phyloP scores from a whole-genome alignment of 1,139 yeast species.

The Taphrina sp. region DNA sequence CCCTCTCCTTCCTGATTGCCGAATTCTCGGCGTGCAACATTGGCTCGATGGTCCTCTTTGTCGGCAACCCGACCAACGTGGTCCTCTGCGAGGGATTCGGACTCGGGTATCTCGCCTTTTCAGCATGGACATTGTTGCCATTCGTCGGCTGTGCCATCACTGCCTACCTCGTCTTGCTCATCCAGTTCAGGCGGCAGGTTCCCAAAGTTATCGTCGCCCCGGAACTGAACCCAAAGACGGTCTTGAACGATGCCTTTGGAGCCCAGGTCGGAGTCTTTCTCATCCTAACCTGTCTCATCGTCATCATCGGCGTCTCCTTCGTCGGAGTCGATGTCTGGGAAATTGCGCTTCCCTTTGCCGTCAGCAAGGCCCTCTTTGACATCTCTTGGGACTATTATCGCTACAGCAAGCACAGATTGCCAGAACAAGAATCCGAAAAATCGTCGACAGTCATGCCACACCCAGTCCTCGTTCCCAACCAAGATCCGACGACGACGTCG shows the following conservation, averaged over 20 bases:
- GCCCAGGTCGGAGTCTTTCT: conserved; percentile 25
- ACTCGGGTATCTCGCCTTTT: conserved; percentile 28
- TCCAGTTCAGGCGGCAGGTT: conserved; percentile 23
- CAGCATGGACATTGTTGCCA: conserved; percentile 31
- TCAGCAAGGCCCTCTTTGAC: conserved; percentile 28
- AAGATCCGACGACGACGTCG: background rate
- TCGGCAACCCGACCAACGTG: conserved; percentile 33
- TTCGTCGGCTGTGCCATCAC: conserved; percentile 26
- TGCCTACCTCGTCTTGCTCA: conserved; percentile 11
- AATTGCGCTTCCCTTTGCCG: conserved; percentile 31
- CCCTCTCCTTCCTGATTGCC: conserved; percentile 29
- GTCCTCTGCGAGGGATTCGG: conserved; percentile 33
- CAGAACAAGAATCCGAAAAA: background rate
- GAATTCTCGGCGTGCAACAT: conserved; percentile 31
- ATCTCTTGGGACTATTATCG: conserved; percentile 26
- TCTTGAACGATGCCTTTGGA: conserved; percentile 29
- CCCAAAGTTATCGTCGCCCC: conserved; percentile 30
- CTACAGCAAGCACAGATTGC: conserved; percentile 21
- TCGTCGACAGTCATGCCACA: background rate
- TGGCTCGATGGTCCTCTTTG: conserved; percentile 33
- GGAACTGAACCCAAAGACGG: conserved; percentile 30
- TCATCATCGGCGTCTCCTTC: conserved; percentile 30
- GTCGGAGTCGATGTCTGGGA: conserved; percentile 32
- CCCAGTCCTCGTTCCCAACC: background rate
- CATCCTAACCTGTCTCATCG: conserved; percentile 19